Base-by-base conservation (phyloP, 495 filamentous ascomycete species). In the Trichocladium uniseriatum region DNA sequence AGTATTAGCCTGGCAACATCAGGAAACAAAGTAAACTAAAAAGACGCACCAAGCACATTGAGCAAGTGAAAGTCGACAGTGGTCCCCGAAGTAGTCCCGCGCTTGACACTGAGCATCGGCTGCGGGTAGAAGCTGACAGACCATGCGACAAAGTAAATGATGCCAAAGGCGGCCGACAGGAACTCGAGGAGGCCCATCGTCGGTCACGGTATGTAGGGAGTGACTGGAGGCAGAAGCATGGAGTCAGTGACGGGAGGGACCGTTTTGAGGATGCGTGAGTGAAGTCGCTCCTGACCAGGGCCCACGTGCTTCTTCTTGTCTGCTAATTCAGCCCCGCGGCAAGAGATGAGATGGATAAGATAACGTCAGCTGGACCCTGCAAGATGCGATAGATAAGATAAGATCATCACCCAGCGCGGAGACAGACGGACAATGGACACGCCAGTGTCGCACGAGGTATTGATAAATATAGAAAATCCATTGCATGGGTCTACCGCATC, bases 111-210 rank as follows among this genome's bases (percentile, higher is more conserved):
- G 48, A 80, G 75, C 34, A 90, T 63, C 1, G 83, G 77, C 58
- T 97, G 92, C 1, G 94, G 91, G 62, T 96, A 98, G 69, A 95
- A 97, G 11, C 88, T 94, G 34, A 84, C 62, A 1, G 84, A 86
- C 90, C 90, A 94, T 60, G 76, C 78, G n/a, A 81, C 44, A 49
- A 79, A 80, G 67, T 82, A 82, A 46, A 73, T 48, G 74, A 79
- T 79, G 53, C 79, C 79, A 38, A 80, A 72, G 0, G 76, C 13
- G 48, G 57, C 61, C n/a, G 79, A 82, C 9, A 78, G 22, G n/a
- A 69, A 45, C 15, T 49, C 47, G 38, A 64, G 54, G 20, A 61
- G 47, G 0, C 38, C 45, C 39, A 56, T 49, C 5, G 19, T 39
- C 10, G 9, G 9, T 14, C 1, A 2, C 2, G 22, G 9, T 15